Base-by-base conservation (phyloP, 2,329 filamentous ascomycete genomes). In the Mollisiaceae sp. region DNA sequence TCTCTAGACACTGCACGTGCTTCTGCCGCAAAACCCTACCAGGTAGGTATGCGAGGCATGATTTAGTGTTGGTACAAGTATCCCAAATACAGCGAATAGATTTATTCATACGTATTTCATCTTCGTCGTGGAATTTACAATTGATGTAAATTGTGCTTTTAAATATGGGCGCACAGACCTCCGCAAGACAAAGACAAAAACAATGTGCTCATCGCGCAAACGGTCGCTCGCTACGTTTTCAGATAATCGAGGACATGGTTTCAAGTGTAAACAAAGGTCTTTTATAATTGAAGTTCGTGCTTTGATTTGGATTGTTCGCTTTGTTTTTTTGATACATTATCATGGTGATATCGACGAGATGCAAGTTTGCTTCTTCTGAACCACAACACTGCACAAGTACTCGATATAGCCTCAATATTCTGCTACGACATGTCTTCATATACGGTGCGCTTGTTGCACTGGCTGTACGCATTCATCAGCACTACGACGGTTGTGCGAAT, bases 141-240 rank as follows among this genome's bases (percentile, higher is more conserved):
- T 32, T 32, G 27, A 32, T 6, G 6, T 3, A 6, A 6, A 32
- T 6, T 32, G 6, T 32, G 27, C 27, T 32, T 32, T 32, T 32
- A 6, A 32, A 32, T 32, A 32, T 32, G 27, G 3, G 27, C 6
- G 45, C 45, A 9, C 6, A 20, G 15, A 20, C 45, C 22, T 50
- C n/a, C 20, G 45, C 12, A 20, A 50, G 8, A 22, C 24, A 11
- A 22, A 20, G 22, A 50, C 4, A 50, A 50, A 27, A 20, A 50
- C 15, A 24, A 50, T 50, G 11, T 22, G 22, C n/a, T 50, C 45
- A 50, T 50, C 45, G 45, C 45, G 45, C 45, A 50, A 50, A 50
- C 45, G n/a, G 45, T 50, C 27, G 8, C 8, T 50, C 22, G 8
- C n/a, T 50, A 50, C 45, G 45, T 27, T 50, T 50, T 50, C 45